A percentile compares a stretch with the other conserved stretches of the same genome.
Conservation (phyloP, 2,329 filamentous ascomycete species). For the Claviceps sp. region DNA sequence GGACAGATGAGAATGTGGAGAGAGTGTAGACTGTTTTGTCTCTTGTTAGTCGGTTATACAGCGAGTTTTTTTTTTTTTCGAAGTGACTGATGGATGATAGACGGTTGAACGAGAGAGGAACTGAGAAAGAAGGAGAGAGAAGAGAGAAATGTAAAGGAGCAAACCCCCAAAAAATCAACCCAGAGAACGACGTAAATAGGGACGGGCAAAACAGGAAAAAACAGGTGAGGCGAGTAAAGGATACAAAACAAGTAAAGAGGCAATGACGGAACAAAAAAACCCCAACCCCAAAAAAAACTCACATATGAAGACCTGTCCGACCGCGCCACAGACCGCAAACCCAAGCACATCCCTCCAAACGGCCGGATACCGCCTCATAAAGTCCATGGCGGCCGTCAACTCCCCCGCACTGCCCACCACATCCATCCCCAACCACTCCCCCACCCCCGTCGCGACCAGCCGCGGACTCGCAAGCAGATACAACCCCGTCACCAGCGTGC, state of each 20-base stretch:
- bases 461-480: constrained; percentile 74
- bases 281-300: constrained; percentile 19
- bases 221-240: too few species aligned
- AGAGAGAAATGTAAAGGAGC: too few species aligned
- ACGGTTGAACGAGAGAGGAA: too few species aligned
- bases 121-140: too few species aligned
- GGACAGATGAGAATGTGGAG: constrained; percentile 77
- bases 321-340: constrained; percentile 78
- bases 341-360: constrained; percentile 81
- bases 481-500: constrained; percentile 57
- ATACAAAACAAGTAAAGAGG: too few species aligned
- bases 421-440: constrained; percentile 55
- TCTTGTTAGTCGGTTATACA: background rate
- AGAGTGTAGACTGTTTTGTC: constrained; percentile 59
- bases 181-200: too few species aligned
- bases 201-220: too few species aligned
- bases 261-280: too few species aligned
- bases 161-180: too few species aligned
- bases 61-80: background rate
- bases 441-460: constrained; percentile 53
- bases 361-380: constrained; percentile 65
- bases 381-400: constrained; percentile 63
- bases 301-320: constrained; percentile 96
- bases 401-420: constrained; percentile 58
- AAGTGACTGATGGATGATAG: background rate